Evolutionary conservation across 345 rosid species (phyloP), one percentile per base, ranked within the genome.

Genomic region (Acer negundo): DNA sequence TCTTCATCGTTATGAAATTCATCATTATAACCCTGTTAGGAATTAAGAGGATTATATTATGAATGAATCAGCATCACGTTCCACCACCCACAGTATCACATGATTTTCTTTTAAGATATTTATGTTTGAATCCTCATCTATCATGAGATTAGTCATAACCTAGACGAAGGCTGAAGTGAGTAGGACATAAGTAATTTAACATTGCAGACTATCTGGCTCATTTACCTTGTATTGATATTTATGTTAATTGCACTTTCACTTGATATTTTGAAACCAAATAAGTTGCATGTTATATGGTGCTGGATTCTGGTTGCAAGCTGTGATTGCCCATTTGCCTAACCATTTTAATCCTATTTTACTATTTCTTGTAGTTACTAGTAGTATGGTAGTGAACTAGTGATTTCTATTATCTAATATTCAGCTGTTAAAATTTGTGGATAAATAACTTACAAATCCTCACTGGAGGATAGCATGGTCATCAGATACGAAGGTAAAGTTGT

Each of bases 401-500:
- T 59, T 6, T 35, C 15, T 59, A 15, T 26, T 26, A 59, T 38
- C 35, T 61, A 10, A 35, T 38, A 67, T 71, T 38, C 38, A 12
- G 74, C 46, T 35, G n/a, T 35, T 42, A 46, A 62, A 62, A 24
- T 19, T 74, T 26, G 10, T 62, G 69, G 22, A 46, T 74, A n/a
- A 46, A 47, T 73, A 44, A 44, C 35, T 17, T 74, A n/a, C 44
- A 44, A 74, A 44, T 62, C 19, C 44, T 62, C 26, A 2, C 69
- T 17, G 46, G 31, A 28, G 31, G 31, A 28, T 28, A 28, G 38
- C 38, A 46, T 23, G 42, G 58, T 62, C 56, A 42, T 62, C 24
- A 4, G 59, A 5, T 74, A 16, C 10, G 59, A 35, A 40, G 77
- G 44, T 62, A n/a, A 72, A 62, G 69, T 61, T 15, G 76, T 13